These are phyloP conservation scores for Voacanga thouarsii DNA, from an alignment of 257 asterid species.

Conservation along the genomic window DNA sequence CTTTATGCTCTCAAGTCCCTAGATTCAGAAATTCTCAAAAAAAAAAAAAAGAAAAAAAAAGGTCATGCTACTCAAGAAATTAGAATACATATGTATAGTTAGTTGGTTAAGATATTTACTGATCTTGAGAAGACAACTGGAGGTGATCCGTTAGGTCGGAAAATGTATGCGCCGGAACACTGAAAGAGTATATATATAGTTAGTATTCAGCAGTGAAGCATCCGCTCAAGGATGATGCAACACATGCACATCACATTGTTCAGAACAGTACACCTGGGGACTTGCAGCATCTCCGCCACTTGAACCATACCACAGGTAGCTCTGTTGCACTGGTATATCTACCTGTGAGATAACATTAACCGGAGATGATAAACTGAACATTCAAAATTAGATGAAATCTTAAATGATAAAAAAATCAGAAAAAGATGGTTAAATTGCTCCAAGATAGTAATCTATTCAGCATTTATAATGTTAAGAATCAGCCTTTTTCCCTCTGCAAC, in stretches of 20 bases:
- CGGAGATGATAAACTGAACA: constrained; percentile 1
- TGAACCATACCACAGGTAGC: constrained; percentile 76
- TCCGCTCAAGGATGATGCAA: neutral
- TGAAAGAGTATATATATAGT: constrained; percentile 25
- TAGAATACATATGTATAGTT: neutral
- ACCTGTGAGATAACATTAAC: constrained; percentile 39
- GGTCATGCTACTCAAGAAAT: neutral
- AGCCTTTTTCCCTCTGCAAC: no score
- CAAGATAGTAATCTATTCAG: no score
- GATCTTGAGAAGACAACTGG: constrained; percentile 61
- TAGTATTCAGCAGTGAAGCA: constrained; percentile 16
- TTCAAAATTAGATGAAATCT: neutral
- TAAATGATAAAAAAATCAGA: neutral
- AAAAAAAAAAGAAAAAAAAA: no score
- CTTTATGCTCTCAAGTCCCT: neutral
- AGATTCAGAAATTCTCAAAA: neutral
- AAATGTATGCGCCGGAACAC: constrained; percentile 89
- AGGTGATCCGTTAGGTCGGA: constrained; percentile 60
- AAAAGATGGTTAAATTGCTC: neutral
- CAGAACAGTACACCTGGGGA: constrained; percentile 45
- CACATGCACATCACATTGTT: neutral
- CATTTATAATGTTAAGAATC: no score
- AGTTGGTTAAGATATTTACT: constrained; percentile 34
- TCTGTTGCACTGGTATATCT: constrained; percentile 73
- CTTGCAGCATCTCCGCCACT: constrained; percentile 49